phyloP scores from a whole-genome alignment of 805 yeast species.

The Kuraishia borneana region DNA sequence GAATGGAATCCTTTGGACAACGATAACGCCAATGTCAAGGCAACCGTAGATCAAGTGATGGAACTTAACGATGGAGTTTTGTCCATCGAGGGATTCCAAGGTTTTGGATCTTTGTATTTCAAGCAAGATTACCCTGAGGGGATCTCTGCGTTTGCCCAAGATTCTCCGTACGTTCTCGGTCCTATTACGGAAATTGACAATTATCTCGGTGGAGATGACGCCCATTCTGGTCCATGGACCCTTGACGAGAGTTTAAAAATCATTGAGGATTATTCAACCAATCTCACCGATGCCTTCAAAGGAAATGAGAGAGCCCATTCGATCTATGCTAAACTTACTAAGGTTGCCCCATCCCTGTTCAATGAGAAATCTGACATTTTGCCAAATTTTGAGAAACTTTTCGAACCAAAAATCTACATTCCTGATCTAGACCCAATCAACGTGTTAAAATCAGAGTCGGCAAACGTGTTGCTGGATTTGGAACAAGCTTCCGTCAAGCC shows the following conservation, averaged over 20 bases:
- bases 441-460: conserved; percentile 37
- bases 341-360: conserved; percentile 48
- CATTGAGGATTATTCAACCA: conserved; percentile 42
- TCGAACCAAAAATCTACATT: conserved; percentile 61
- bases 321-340: conserved; percentile 51
- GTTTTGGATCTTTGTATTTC: conserved; percentile 78
- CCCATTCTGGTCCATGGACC: conserved; percentile 71
- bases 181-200: conserved; percentile 75
- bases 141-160: conserved; percentile 17
- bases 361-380: conserved; percentile 39
- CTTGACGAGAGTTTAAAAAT: conserved; percentile 47
- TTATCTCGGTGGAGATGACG: conserved; percentile 47
- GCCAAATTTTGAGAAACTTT: conserved; percentile 50
- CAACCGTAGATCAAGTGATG: conserved; percentile 63
- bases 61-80: conserved; percentile 40
- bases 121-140: conserved; percentile 42
- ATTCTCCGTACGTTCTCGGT: conserved; percentile 58
- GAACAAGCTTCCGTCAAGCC: conserved; percentile 80
- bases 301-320: conserved; percentile 35
- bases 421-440: conserved; percentile 93
- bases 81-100: conserved; percentile 48
- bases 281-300: conserved; percentile 29
- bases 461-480: conserved; percentile 60
- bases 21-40: conserved; percentile 41
- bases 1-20: conserved; percentile 78